Evolutionary conservation across 345 rosid species (phyloP), one percentile per base, ranked within the genome.

Genomic region (Heritiera fomes): DNA sequence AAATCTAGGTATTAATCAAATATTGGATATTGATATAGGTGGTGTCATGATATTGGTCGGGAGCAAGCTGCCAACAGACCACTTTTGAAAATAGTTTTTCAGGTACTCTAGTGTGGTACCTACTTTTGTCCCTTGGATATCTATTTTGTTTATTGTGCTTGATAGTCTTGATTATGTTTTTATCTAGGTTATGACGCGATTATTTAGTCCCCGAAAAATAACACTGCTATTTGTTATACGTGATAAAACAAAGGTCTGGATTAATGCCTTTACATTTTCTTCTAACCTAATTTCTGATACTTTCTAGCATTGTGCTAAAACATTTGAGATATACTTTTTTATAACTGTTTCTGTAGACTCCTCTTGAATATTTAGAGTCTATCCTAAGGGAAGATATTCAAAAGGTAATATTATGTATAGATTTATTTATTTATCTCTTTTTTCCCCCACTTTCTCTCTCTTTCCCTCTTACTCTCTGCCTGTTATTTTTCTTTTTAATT

Each of bases 41-140:
- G 97, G 97, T 93, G 95, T 87, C 93, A 91, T 80, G 98, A 93
- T 82, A 93, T 95, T 43, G 98, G 98, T 79, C 88, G 98, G 62
- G 98, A 91, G 86, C 95, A 91, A 67, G 98, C 98, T 81, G 88
- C 98, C 78, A 93, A 93, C 82, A 93, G 88, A 83, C 98, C 98
- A 34, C 92, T 95, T 82, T 79, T 95, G 71, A 95, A 90, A 87
- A 95, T 95, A 17, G 97, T 93, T 79, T 91, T 95, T 78, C 95
- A 93, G 97, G 98, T 93, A 78, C 47, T 47, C 45, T 13, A 38
- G 14, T 8, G 14, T 60, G 28, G 28, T 17, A 43, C 14, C 9
- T 30, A 45, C 12, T 53, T 64, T 67, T 76, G 11, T 66, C 13
- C 46, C 46, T 11, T 52, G 7, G 61, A 45, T 74, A 49, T 81